Evolutionary conservation across 495 filamentous ascomycete species (phyloP).

Genomic region (Aspergillus bridgeri): DNA sequence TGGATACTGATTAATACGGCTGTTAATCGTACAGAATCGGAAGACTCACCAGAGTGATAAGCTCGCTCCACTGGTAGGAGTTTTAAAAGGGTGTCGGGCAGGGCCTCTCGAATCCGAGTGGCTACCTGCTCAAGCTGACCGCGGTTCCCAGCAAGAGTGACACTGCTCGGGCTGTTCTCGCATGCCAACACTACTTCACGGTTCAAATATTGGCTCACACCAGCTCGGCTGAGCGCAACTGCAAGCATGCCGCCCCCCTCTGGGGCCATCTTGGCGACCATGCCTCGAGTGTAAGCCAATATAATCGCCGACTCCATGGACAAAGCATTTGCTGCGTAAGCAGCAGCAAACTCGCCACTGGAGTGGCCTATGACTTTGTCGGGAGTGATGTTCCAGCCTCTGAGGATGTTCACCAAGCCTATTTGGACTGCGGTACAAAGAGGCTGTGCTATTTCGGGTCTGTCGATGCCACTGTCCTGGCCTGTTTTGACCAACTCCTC

Average conservation of each 20-base stretch:
- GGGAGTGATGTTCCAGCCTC: slow-evolving; percentile 13
- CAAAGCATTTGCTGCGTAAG: slow-evolving; percentile 20
- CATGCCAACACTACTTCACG: slow-evolving; percentile 11
- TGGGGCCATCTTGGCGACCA: not conserved
- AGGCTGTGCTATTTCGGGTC: slow-evolving; percentile 15
- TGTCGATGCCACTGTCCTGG: not conserved
- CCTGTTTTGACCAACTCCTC: too few species aligned
- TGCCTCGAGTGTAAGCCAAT: slow-evolving; percentile 19
- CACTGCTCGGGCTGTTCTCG: slow-evolving; percentile 20
- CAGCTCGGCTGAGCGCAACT: slow-evolving; percentile 25
- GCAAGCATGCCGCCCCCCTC: slow-evolving; percentile 30
- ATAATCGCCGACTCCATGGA: slow-evolving; percentile 13
- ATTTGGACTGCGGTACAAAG: slow-evolving; percentile 21
- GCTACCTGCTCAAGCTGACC: slow-evolving; percentile 35
- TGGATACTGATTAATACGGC: slow-evolving; percentile 14
- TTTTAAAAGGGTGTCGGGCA: slow-evolving; percentile 20
- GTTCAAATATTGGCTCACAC: slow-evolving; percentile 11
- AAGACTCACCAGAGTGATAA: slow-evolving; percentile 44
- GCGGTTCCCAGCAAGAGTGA: slow-evolving; percentile 24
- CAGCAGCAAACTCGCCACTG: slow-evolving; percentile 26
- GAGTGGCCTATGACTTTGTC: slow-evolving; percentile 25
- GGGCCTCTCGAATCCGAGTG: slow-evolving; percentile 24
- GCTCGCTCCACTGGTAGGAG: slow-evolving; percentile 38
- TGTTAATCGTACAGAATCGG: slow-evolving; percentile 11
- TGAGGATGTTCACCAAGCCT: slow-evolving; percentile 12